A percentile compares a stretch with the other conserved stretches of the same genome.
phyloP scores from a whole-genome alignment of 192 early-diverging fungal species.

The Coemansia sp. region DNA sequence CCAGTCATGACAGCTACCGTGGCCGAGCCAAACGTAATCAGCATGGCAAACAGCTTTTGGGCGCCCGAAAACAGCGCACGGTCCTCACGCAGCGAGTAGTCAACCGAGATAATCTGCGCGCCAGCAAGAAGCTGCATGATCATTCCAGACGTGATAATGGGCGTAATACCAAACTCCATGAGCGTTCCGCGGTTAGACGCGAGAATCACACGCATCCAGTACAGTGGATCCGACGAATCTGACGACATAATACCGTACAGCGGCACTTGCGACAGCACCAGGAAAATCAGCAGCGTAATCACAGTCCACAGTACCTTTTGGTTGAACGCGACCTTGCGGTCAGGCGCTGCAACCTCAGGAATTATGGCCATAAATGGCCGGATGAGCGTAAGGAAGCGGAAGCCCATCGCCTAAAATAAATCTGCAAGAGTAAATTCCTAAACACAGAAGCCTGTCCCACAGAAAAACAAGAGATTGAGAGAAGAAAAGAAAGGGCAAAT shows the following conservation, averaged over 20 bases:
- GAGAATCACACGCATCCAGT: conserved; percentile 99
- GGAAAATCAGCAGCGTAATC: conserved; percentile 98
- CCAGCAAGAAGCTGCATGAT: conserved; percentile 99
- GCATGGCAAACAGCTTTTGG: conserved; percentile 97
- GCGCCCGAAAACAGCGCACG: conserved; percentile 98
- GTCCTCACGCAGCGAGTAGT: conserved; percentile 98
- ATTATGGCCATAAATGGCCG: conserved; percentile 96
- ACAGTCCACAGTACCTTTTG: conserved; percentile 99
- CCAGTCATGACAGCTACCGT: conserved; percentile 98
- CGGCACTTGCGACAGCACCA: conserved; percentile 99
- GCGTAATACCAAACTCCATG: conserved; percentile 99
- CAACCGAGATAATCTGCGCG: conserved; percentile 98
- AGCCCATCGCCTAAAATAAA: conserved; percentile 33
- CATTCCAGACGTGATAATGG: conserved; percentile 99
- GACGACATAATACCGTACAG: conserved; percentile 99
- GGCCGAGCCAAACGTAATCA: conserved; percentile 98
- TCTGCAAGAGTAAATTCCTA: not conserved
- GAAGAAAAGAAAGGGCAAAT: not conserved
- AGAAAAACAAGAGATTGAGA: not conserved
- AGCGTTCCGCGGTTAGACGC: conserved; percentile 99
- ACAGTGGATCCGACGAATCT: conserved; percentile 96
- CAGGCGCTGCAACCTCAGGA: conserved; percentile 92
- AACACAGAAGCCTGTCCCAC: not conserved
- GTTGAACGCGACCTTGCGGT: conserved; percentile 98
- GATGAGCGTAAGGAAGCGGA: conserved; percentile 94